Evolutionary conservation across 805 yeast species (phyloP).

Genomic region (Starmerella riodocensis): DNA sequence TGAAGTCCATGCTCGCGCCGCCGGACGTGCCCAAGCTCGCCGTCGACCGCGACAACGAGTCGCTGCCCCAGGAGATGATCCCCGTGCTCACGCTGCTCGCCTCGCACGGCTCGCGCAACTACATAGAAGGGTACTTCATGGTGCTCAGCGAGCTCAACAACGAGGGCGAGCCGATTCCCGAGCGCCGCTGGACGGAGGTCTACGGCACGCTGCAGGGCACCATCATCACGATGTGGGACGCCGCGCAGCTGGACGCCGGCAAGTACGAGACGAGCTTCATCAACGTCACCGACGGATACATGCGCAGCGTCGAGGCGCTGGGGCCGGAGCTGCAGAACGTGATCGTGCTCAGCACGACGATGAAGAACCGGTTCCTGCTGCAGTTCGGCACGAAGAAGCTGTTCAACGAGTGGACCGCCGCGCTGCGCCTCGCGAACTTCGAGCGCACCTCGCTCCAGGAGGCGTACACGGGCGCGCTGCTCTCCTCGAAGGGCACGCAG

Average conservation of each 20-base stretch:
- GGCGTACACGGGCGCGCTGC: constrained; percentile 89
- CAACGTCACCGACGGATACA: constrained; percentile 80
- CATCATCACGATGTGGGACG: constrained; percentile 84
- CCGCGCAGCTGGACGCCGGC: constrained; percentile 38
- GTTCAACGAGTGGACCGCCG: constrained; percentile 66
- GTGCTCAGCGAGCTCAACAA: constrained; percentile 36
- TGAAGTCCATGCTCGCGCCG: constrained; percentile 8
- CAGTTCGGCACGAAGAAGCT: constrained; percentile 59
- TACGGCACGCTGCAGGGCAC: constrained; percentile 85
- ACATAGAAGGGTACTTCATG: constrained; percentile 42
- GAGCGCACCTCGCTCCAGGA: constrained; percentile 80
- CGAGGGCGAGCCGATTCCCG: constrained; percentile 70
- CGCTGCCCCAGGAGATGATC: constrained; percentile 48
- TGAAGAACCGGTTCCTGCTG: constrained; percentile 73
- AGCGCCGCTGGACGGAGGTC: constrained; percentile 81
- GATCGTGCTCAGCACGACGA: constrained; percentile 79
- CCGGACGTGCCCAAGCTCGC: constrained; percentile 4
- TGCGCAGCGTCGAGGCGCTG: constrained; percentile 54
- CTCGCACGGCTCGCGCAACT: constrained; percentile 56
- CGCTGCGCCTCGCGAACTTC: constrained; percentile 64
- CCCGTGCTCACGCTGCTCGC: constrained; percentile 60
- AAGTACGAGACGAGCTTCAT: constrained; percentile 70
- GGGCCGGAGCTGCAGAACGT: constrained; percentile 62
- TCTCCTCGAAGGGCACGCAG: constrained; percentile 81
- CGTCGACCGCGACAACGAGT: constrained; percentile 13